Evolutionary conservation across 768 basidiomycete genomes (phyloP), one percentile per base, ranked within the genome.

Genomic region (Crucibulum laeve): DNA sequence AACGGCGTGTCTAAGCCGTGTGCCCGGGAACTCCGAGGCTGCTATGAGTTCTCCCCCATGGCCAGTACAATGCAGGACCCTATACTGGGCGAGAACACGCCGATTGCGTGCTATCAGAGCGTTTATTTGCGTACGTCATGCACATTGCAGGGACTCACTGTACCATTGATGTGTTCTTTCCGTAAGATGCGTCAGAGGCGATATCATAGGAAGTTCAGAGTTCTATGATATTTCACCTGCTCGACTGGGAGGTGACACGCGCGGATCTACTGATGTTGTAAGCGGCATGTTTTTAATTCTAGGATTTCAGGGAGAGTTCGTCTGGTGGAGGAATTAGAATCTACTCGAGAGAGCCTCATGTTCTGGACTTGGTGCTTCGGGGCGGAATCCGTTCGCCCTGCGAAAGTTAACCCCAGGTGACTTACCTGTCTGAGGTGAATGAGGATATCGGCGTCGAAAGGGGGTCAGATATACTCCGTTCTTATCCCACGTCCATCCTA

Each of bases 401-500:
- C n/a, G n/a, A n/a, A 30, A 30, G 7, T 7, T 6, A 36, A 17
- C 35, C 35, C 35, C 35, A 36, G 35, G 35, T 36, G 35, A 36
- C 17, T 8, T 36, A 8, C n/a, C n/a, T n/a, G n/a, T n/a, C 10
- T 10, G 35, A 8, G 7, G 8, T 18, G 35, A 7, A 11, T 6
- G 10, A 36, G 28, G n/a, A 36, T 18, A 18, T 17, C 7, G 10
- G 10, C 18, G 7, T 40, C 10, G 10, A n/a, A 32, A 10, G 30
- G 30, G 30, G 14, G 5, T 40, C 38, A 40, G 7, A 40, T 24
- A 40, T 19, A 23, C 38, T 40, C 38, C 38, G 38, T 22, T 22
- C 25, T 40, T 22, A 22, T 40, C 38, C 24, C 38, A 40, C 38
- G 38, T 7, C 13, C 14, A 40, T 36, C 38, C 38, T 40, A 13